Conservation (phyloP, 2,329 filamentous ascomycete species). For the Cylindrodendrum hubeiense region DNA sequence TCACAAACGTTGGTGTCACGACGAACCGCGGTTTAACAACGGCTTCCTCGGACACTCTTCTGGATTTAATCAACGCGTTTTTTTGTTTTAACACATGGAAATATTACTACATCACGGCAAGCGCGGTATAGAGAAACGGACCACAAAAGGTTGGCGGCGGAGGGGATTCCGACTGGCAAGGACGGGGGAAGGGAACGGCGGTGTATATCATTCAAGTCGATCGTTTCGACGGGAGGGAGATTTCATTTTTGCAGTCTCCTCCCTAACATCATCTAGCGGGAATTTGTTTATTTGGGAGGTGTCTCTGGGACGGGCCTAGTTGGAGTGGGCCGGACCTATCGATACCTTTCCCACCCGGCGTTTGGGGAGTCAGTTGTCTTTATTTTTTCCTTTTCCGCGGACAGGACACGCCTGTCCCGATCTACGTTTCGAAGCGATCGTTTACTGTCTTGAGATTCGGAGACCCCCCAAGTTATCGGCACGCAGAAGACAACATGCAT, state of each 20-base stretch:
- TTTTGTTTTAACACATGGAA: conserved; percentile 37
- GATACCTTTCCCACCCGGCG: conserved; percentile 45
- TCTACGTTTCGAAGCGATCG: conserved; percentile 41
- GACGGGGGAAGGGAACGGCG: conserved; percentile 34
- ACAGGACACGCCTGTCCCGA: conserved; percentile 20
- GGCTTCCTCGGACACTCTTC: conserved; percentile 19
- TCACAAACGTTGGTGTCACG: conserved; percentile 7
- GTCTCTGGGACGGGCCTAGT: conserved; percentile 28
- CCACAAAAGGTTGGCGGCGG: conserved; percentile 40
- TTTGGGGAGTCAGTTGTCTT: conserved; percentile 39
- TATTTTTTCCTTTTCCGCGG: conserved; percentile 28
- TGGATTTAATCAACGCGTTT: conserved; percentile 35
- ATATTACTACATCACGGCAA: conserved; percentile 42
- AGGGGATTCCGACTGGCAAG: conserved; percentile 33
- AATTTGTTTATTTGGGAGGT: conserved; percentile 35
- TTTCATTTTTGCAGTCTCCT: conserved; percentile 24
- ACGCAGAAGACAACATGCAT: conserved; percentile 24
- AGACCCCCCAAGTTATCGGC: conserved; percentile 19
- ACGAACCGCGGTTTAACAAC: conserved; percentile 19
- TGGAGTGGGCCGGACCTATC: conserved; percentile 42
- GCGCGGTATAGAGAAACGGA: conserved; percentile 46
- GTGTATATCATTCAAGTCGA: conserved; percentile 48
- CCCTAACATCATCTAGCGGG: conserved; percentile 28
- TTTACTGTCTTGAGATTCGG: conserved; percentile 21
- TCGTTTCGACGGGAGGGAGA: conserved; percentile 42